Evolutionary conservation across 352 stramenopile genomes (phyloP).

Genomic region (Phytophthora ramorum): DNA sequence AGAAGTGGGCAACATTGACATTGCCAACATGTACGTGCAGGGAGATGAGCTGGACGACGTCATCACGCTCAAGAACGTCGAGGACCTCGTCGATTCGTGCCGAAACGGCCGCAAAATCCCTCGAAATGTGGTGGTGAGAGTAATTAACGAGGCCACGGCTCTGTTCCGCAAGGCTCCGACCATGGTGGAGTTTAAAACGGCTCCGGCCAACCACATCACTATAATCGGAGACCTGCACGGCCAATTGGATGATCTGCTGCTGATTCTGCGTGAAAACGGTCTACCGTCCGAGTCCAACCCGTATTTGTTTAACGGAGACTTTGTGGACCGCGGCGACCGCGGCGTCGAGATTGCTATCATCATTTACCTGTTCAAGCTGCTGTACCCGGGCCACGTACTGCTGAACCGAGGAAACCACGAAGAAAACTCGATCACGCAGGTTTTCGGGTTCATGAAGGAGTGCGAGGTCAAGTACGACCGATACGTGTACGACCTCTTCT

Average conservation of each 20-base stretch:
- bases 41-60: constrained; percentile 58
- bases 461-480: constrained; percentile 85
- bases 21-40: constrained; percentile 86
- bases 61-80: constrained; percentile 74
- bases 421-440: constrained; percentile 85
- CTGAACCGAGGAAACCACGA: constrained; percentile 91
- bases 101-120: constrained; percentile 82
- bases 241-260: constrained; percentile 83
- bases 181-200: constrained; percentile 72
- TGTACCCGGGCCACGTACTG: constrained; percentile 77
- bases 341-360: constrained; percentile 83
- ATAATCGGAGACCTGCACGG: constrained; percentile 87
- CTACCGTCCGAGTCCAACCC: constrained; percentile 75
- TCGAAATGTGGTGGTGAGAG: constrained; percentile 75
- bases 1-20: constrained; percentile 78
- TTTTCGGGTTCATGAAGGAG: constrained; percentile 91
- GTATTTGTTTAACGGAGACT: constrained; percentile 90
- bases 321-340: constrained; percentile 84
- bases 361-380: constrained; percentile 84
- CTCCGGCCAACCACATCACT: constrained; percentile 78
- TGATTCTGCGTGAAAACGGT: constrained; percentile 88
- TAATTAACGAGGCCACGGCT: constrained; percentile 63
- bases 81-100: constrained; percentile 81
- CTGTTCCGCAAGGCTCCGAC: constrained; percentile 67
- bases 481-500: constrained; percentile 84